These are phyloP conservation scores for Pugionium dolabratum DNA, from an alignment of 345 rosid species.

Conservation along the genomic window DNA sequence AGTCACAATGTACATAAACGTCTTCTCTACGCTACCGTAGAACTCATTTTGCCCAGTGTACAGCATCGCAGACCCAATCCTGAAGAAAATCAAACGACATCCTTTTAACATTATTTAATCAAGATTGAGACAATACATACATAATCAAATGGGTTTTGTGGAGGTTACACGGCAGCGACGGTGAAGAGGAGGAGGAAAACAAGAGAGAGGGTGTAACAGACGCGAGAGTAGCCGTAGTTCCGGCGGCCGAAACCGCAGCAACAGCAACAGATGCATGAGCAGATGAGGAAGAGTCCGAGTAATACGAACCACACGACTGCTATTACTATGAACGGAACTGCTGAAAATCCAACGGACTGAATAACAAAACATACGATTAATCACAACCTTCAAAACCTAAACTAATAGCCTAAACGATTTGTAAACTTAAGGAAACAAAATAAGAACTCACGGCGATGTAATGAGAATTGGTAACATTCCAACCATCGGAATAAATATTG, in stretches of 20 bases:
- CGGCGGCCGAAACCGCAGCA: constrained; percentile 48
- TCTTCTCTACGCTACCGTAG: constrained; percentile 38
- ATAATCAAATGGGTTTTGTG: too few relatives aligned
- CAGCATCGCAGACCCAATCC: constrained; percentile 50
- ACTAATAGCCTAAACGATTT: neutral
- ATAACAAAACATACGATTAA: too few relatives aligned
- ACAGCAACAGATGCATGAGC: constrained; percentile 43
- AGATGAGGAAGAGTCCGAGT: constrained; percentile 45
- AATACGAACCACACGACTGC: constrained; percentile 53
- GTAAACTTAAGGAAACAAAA: neutral
- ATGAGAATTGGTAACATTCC: constrained; percentile 65
- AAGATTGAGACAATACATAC: neutral
- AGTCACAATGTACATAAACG: constrained; percentile 41
- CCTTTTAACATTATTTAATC: neutral
- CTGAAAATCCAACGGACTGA: constrained; percentile 58
- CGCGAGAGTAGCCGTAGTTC: constrained; percentile 42
- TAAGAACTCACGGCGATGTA: constrained; percentile 64
- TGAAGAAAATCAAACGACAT: constrained; percentile 10
- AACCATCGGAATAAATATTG: constrained; percentile 63
- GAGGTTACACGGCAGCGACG: constrained; percentile 48
- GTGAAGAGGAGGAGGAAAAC: constrained; percentile 52
- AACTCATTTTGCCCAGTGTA: constrained; percentile 48
- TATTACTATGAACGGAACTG: constrained; percentile 48
- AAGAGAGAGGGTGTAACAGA: constrained; percentile 47
- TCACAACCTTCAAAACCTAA: neutral